These are phyloP conservation scores for Selaginella moellendorffii DNA, from an alignment of 75 land plant species.

Conservation along the genomic window DNA sequence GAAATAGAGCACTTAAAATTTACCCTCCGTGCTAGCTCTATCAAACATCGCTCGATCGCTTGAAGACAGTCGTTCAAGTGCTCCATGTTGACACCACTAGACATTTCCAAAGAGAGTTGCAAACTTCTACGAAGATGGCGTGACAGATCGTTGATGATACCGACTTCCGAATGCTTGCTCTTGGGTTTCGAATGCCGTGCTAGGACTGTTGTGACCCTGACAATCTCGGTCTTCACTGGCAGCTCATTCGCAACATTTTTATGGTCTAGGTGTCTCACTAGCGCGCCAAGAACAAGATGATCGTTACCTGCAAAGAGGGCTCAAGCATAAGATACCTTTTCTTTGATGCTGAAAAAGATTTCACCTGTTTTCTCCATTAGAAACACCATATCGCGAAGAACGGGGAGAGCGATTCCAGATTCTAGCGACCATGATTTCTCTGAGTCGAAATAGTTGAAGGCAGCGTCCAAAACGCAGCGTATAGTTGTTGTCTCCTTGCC, in stretches of 20 bases:
- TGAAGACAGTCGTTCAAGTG: conserved; percentile 16
- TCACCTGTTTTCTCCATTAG: conserved; percentile 67
- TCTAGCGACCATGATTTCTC: conserved; percentile 52
- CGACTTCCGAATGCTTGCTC: conserved; percentile 42
- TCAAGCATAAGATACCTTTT: background rate
- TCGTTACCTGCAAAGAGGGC: conserved; percentile 41
- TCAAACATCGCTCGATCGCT: conserved; percentile 64
- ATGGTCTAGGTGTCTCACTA: conserved; percentile 84
- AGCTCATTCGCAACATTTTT: conserved; percentile 60
- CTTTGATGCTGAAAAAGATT: background rate
- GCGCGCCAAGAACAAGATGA: conserved; percentile 45
- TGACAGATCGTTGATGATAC: conserved; percentile 62
- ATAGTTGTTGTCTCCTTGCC: conserved; percentile 87
- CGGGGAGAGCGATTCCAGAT: conserved; percentile 53
- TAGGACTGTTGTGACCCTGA: conserved; percentile 45
- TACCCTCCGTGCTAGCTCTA: conserved; percentile 56
- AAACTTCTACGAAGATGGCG: conserved; percentile 77
- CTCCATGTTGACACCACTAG: background rate
- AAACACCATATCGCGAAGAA: conserved; percentile 53
- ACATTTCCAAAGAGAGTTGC: conserved; percentile 43
- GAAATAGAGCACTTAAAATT: background rate
- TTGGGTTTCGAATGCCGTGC: conserved; percentile 46
- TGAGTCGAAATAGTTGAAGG: conserved; percentile 74
- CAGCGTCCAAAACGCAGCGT: conserved; percentile 68
- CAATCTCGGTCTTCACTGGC: conserved; percentile 45